Percentiles rank a stretch among this genome's conserved stretches.
phyloP scores from a whole-genome alignment of 225 moss, liverwort and hornwort genomes.

The Ulota crispa region DNA sequence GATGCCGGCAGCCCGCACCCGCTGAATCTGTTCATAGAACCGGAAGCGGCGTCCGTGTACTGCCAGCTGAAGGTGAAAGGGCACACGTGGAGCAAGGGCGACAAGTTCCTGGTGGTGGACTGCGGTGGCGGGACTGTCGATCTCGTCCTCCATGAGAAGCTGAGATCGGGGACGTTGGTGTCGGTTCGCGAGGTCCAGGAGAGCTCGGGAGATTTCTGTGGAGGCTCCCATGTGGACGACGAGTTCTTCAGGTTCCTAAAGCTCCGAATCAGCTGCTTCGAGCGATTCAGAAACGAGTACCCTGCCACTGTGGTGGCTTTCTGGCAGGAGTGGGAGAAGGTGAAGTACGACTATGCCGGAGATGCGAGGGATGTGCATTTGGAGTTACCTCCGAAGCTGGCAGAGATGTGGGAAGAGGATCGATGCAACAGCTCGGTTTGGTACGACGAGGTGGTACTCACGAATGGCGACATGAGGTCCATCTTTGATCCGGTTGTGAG shows the following conservation, averaged over 20 bases:
- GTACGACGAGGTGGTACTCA: constrained; percentile 19
- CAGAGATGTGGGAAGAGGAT: neutral
- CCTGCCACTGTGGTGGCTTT: neutral
- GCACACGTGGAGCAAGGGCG: neutral
- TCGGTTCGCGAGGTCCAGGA: constrained; percentile 35
- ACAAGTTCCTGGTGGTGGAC: constrained; percentile 56
- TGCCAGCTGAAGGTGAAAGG: neutral
- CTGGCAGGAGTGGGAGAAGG: neutral
- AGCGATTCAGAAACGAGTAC: neutral
- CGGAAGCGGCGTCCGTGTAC: constrained; percentile 39
- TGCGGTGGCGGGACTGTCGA: constrained; percentile 35
- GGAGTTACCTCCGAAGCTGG: constrained; percentile 17
- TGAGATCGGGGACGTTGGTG: neutral
- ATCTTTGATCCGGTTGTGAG: constrained; percentile 32
- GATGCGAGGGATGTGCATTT: neutral
- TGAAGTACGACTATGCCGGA: constrained; percentile 13
- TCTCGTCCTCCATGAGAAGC: constrained; percentile 31
- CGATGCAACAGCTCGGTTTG: neutral
- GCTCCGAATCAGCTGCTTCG: constrained; percentile 42
- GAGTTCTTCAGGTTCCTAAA: constrained; percentile 29
- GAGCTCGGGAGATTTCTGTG: constrained; percentile 47
- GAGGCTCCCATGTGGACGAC: constrained; percentile 43
- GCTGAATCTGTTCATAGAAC: constrained; percentile 42
- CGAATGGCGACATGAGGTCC: constrained; percentile 5
- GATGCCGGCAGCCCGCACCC: constrained; percentile 32